Conservation (phyloP, 2,329 filamentous ascomycete species). For the Alternaria arborescens region DNA sequence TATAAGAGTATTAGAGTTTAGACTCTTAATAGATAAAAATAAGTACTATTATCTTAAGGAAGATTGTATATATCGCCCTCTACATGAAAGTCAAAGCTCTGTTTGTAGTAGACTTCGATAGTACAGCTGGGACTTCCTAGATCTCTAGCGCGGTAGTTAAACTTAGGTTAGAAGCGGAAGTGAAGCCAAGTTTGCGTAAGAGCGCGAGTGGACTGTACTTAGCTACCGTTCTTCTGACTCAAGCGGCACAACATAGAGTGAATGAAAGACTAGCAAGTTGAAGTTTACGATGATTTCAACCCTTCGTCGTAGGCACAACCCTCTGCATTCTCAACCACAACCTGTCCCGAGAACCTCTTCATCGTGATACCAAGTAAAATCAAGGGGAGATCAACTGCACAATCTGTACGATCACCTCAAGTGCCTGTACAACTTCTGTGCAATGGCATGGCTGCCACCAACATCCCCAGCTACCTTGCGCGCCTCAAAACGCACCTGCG, state of each 20-base stretch:
- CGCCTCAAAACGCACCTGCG: background rate
- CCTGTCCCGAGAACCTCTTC: background rate
- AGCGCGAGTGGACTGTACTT: background rate
- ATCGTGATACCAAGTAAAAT: too few relatives aligned
- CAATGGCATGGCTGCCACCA: background rate
- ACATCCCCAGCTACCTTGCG: background rate
- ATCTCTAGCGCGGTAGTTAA: too few relatives aligned
- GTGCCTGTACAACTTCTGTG: background rate
- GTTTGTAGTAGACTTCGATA: too few relatives aligned
- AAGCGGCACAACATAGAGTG: background rate
- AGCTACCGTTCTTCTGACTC: background rate
- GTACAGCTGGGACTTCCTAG: too few relatives aligned
- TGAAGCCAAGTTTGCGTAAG: background rate
- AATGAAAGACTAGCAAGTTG: background rate
- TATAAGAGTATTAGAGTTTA: too few relatives aligned
- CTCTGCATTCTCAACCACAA: background rate
- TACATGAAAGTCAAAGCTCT: too few relatives aligned
- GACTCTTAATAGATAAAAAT: too few relatives aligned
- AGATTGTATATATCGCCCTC: too few relatives aligned
- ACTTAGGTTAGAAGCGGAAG: background rate
- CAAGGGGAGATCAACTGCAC: too few relatives aligned
- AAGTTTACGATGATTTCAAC: too few relatives aligned
- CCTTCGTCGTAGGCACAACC: too few relatives aligned
- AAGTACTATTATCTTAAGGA: too few relatives aligned
- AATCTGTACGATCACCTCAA: background rate